phyloP scores from a whole-genome alignment of 495 filamentous ascomycete species.

The Hapsidospora chrysogenum region DNA sequence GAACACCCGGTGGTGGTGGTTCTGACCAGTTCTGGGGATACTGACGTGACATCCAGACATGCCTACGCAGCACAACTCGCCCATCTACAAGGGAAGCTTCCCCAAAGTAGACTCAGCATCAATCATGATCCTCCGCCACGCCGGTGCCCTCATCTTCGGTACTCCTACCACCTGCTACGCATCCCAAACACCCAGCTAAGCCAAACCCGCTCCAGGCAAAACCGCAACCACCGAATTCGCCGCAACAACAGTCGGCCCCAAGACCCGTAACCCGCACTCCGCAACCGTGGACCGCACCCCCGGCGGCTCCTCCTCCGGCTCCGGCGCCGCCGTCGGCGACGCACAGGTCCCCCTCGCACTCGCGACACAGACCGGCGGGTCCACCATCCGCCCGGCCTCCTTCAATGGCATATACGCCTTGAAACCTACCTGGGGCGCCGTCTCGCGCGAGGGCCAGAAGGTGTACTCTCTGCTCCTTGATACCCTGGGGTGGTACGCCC shows the following conservation, averaged over 20 bases:
- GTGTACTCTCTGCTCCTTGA: constrained; percentile 31
- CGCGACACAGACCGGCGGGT: constrained; percentile 35
- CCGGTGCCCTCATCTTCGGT: constrained; percentile 34
- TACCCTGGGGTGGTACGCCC: constrained; percentile 34
- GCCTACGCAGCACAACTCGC: constrained; percentile 34
- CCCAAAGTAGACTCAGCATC: constrained; percentile 23
- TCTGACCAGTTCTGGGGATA: too few species aligned
- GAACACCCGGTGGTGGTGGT: too few species aligned
- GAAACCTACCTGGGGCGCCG: constrained; percentile 39
- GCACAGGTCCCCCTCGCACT: constrained; percentile 29
- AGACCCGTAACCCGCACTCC: constrained; percentile 31
- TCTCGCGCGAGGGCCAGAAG: constrained; percentile 35
- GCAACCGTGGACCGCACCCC: constrained; percentile 28
- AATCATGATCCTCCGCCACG: constrained; percentile 23
- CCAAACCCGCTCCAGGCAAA: constrained; percentile 9
- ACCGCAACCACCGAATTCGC: constrained; percentile 38
- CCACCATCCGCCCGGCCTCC: constrained; percentile 32
- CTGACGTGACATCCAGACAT: constrained; percentile 17
- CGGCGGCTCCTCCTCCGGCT: constrained; percentile 36
- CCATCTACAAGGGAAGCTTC: constrained; percentile 21
- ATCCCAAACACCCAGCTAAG: neutral
- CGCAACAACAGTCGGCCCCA: constrained; percentile 14
- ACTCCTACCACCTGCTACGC: constrained; percentile 2
- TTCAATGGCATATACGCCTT: constrained; percentile 37
- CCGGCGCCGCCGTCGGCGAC: constrained; percentile 33